Conservation (phyloP, 2,329 filamentous ascomycete genomes). For the Xylaria arbuscula region DNA sequence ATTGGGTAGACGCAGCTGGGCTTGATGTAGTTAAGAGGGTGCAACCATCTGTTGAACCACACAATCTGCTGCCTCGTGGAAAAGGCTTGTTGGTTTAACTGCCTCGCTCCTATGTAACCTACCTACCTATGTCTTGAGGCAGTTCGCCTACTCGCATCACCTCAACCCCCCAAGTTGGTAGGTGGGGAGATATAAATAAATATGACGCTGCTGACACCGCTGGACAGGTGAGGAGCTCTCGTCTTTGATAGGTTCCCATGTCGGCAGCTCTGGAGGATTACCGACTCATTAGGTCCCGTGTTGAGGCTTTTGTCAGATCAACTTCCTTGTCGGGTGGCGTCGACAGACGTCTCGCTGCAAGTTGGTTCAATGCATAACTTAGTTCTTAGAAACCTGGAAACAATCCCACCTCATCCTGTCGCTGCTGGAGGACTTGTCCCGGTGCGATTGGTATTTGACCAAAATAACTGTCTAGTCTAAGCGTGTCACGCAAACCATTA, state of each 20-base stretch:
- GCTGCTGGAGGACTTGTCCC: slow-evolving; percentile 1
- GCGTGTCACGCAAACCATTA: not conserved
- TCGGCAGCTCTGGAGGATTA: slow-evolving; percentile 21
- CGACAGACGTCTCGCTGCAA: slow-evolving; percentile 19
- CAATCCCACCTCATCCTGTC: not conserved
- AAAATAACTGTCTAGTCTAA: slow-evolving; percentile 1
- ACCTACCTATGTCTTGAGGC: not conserved
- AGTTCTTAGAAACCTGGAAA: slow-evolving; percentile 17
- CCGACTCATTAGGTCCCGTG: slow-evolving; percentile 27
- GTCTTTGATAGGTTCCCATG: slow-evolving; percentile 27
- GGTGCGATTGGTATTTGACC: not conserved
- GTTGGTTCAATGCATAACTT: slow-evolving; percentile 17
- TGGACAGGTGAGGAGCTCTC: slow-evolving; percentile 23
- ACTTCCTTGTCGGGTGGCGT: slow-evolving; percentile 29
- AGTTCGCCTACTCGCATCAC: slow-evolving; percentile 6
- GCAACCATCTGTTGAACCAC: not conserved
- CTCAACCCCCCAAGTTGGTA: slow-evolving; percentile 9
- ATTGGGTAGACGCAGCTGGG: slow-evolving; percentile 6
- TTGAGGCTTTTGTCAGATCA: slow-evolving; percentile 32
- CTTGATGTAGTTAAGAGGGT: not conserved
- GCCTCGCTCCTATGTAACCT: not conserved
- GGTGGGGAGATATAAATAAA: slow-evolving; percentile 36
- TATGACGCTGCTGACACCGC: slow-evolving; percentile 34
- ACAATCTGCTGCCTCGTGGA: slow-evolving; percentile 5
- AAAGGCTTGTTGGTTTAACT: slow-evolving; percentile 11